Conservation (phyloP, 2,329 filamentous ascomycete species). For the Amauroascus verrucosus region DNA sequence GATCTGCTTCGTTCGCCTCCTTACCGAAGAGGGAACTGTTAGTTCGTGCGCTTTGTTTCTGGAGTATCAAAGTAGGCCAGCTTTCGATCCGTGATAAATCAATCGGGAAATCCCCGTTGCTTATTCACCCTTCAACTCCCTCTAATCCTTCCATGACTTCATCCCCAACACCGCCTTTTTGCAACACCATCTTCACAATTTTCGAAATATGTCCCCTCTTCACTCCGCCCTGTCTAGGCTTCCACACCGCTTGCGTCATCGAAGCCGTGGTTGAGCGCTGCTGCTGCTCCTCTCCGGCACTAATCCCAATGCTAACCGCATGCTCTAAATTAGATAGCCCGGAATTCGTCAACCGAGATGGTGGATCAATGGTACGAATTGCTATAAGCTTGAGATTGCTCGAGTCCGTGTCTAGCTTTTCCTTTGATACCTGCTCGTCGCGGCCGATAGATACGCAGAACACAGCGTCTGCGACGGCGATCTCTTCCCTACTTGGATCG, state of each 20-base stretch:
- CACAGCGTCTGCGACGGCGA: slow-evolving; percentile 82
- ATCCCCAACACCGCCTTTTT: slow-evolving; percentile 68
- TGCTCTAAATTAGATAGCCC: slow-evolving; percentile 58
- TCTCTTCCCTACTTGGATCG: slow-evolving; percentile 81
- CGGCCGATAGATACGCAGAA: slow-evolving; percentile 68
- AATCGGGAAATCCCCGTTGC: not conserved
- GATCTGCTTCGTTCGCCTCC: no score
- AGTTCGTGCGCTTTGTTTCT: not conserved
- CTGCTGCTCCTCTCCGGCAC: slow-evolving; percentile 36
- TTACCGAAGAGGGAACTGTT: not conserved
- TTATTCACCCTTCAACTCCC: slow-evolving; percentile 52
- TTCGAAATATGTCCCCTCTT: slow-evolving; percentile 61
- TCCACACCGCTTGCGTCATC: slow-evolving; percentile 66
- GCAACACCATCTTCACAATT: slow-evolving; percentile 67
- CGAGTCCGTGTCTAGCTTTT: slow-evolving; percentile 30
- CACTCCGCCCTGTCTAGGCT: slow-evolving; percentile 70
- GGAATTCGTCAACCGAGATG: slow-evolving; percentile 60
- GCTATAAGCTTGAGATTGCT: slow-evolving; percentile 50
- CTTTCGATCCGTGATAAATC: not conserved
- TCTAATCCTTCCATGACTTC: slow-evolving; percentile 78
- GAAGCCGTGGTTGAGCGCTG: slow-evolving; percentile 45
- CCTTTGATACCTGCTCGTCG: slow-evolving; percentile 26
- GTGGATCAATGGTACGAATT: slow-evolving; percentile 63
- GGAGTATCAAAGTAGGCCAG: not conserved
- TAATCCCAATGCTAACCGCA: slow-evolving; percentile 39